phyloP scores from a whole-genome alignment of 2,329 filamentous ascomycete genomes.

The Beauveria sp. region DNA sequence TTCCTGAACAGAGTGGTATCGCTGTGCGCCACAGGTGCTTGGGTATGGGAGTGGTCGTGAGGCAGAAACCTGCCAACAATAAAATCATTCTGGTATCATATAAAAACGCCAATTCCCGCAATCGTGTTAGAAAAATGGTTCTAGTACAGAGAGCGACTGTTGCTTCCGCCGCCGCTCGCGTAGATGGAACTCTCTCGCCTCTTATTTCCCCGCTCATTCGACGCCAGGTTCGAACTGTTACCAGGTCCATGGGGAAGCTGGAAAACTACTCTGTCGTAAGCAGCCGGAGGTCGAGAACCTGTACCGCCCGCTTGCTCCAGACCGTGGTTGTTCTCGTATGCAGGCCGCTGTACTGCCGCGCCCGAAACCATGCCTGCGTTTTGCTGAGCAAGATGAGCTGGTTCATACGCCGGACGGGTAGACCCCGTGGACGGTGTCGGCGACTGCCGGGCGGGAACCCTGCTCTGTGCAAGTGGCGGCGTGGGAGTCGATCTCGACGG shows the following conservation, averaged over 20 bases:
- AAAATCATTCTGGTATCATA: conserved; percentile 6
- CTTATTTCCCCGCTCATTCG: conserved; percentile 31
- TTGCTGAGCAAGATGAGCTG: conserved; percentile 32
- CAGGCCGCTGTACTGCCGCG: conserved; percentile 27
- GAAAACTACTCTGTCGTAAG: conserved; percentile 31
- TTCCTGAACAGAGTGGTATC: conserved; percentile 17
- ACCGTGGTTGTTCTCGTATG: conserved; percentile 37
- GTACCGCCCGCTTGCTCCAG: conserved; percentile 12
- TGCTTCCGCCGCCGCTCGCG: conserved; percentile 29
- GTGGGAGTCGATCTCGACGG: conserved; percentile 37
- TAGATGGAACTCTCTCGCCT: conserved; percentile 56
- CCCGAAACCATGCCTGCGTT: conserved; percentile 22
- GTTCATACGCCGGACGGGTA: conserved; percentile 34
- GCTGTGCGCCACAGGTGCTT: neutral
- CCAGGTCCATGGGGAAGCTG: conserved; percentile 19
- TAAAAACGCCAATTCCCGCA: neutral
- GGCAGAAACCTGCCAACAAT: neutral
- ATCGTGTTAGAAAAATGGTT: neutral
- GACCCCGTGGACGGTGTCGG: conserved; percentile 35
- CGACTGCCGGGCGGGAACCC: conserved; percentile 27
- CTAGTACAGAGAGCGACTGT: neutral
- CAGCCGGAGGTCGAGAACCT: conserved; percentile 20
- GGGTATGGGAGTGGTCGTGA: neutral
- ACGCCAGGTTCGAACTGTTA: conserved; percentile 14
- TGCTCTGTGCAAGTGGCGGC: conserved; percentile 35